Conservation (phyloP, 805 yeast species). For the Lipomyces spencermartinsiae region DNA sequence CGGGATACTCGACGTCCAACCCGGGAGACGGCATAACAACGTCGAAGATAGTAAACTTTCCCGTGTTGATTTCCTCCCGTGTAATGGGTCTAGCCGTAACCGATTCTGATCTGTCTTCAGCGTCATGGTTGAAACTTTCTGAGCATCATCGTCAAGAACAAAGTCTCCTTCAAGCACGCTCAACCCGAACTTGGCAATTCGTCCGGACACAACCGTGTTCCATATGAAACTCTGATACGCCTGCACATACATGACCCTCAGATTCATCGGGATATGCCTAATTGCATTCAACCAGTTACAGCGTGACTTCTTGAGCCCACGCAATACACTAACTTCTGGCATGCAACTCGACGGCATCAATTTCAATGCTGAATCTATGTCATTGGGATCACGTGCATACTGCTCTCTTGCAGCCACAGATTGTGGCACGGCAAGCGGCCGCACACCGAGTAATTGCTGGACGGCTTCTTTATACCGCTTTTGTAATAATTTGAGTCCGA, state of each 20-base stretch:
- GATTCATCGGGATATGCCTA: slow-evolving; percentile 87
- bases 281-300: slow-evolving; percentile 75
- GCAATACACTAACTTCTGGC: slow-evolving; percentile 80
- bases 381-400: slow-evolving; percentile 50
- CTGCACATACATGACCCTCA: slow-evolving; percentile 94
- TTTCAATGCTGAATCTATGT: slow-evolving; percentile 68
- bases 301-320: slow-evolving; percentile 60
- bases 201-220: slow-evolving; percentile 82
- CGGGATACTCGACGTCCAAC: slow-evolving; percentile 85
- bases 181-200: slow-evolving; percentile 74
- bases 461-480: slow-evolving; percentile 82
- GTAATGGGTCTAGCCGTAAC: slow-evolving; percentile 70
- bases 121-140: slow-evolving; percentile 42
- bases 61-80: slow-evolving; percentile 66
- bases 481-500: slow-evolving; percentile 75
- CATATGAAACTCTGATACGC: slow-evolving; percentile 96
- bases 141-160: slow-evolving; percentile 55
- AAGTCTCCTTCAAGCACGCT: slow-evolving; percentile 81
- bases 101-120: slow-evolving; percentile 57
- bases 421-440: slow-evolving; percentile 77
- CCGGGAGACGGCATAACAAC: slow-evolving; percentile 97
- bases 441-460: slow-evolving; percentile 80
- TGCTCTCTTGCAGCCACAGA: slow-evolving; percentile 52
- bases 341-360: slow-evolving; percentile 86
- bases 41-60: slow-evolving; percentile 73